Percentiles rank a stretch among this genome's conserved stretches.
phyloP scores from a whole-genome alignment of 2,329 filamentous ascomycete genomes.

The Sarocladium kiliense region DNA sequence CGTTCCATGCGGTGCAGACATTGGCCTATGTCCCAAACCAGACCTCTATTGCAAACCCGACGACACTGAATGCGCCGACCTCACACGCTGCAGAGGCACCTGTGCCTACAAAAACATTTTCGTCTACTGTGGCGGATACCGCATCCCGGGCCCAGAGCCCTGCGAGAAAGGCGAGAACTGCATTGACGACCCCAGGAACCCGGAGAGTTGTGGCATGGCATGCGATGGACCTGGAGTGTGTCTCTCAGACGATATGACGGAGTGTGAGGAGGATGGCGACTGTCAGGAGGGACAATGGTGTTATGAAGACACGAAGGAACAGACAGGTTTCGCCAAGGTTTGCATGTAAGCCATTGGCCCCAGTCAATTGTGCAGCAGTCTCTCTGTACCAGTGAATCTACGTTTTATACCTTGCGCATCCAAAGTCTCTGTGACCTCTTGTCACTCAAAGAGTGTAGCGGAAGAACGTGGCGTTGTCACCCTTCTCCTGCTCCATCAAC shows the following conservation, averaged over 20 bases:
- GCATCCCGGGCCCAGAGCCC: background rate
- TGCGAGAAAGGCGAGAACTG: conserved; percentile 7
- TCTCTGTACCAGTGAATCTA: background rate
- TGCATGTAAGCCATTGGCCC: conserved; percentile 6
- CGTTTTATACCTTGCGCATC: background rate
- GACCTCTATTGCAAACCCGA: conserved; percentile 5
- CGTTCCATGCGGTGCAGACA: conserved; percentile 9
- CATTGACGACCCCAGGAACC: conserved; percentile 12
- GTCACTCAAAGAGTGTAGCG: conserved; percentile 34
- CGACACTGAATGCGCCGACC: background rate
- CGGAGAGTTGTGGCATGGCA: conserved; percentile 13
- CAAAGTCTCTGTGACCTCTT: background rate
- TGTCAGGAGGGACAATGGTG: conserved; percentile 12
- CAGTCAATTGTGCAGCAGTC: too few species aligned
- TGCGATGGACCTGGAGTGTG: conserved; percentile 12
- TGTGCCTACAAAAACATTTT: conserved; percentile 12
- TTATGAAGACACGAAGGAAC: conserved; percentile 3
- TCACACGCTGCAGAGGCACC: conserved; percentile 3
- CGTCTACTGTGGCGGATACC: conserved; percentile 8
- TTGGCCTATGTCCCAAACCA: background rate
- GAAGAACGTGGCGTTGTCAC: conserved; percentile 53
- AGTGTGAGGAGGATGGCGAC: conserved; percentile 2
- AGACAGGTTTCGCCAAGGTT: background rate
- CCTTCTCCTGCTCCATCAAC: conserved; percentile 44
- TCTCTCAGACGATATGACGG: background rate